A percentile compares a stretch with the other conserved stretches of the same genome.
Evolutionary conservation across 176 grass and related monocot genomes (phyloP).

Genomic region (Microstegium vimineum): DNA sequence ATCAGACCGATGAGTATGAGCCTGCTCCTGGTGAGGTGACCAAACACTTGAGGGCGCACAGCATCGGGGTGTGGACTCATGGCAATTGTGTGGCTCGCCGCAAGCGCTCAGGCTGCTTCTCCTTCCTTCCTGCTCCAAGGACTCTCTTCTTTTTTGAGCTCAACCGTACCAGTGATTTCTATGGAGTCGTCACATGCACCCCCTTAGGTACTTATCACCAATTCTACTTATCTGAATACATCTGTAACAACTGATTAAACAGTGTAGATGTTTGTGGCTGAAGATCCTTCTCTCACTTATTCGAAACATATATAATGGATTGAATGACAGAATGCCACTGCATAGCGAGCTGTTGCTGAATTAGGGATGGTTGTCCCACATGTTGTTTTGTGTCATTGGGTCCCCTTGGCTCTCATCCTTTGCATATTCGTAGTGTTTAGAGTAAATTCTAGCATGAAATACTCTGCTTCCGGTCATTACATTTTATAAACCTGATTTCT

Average conservation of each 20-base stretch:
- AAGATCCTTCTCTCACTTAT: background rate
- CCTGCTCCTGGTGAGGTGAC: background rate
- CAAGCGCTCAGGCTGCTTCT: conserved; percentile 1
- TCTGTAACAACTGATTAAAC: background rate
- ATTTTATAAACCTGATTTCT: background rate
- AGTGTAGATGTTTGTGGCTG: too few species aligned
- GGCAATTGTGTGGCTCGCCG: conserved; percentile 13
- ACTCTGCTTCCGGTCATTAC: background rate
- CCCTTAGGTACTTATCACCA: background rate
- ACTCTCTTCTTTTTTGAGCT: conserved; percentile 16
- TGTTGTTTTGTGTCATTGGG: too few species aligned
- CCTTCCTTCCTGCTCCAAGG: conserved; percentile 5
- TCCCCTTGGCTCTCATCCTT: too few species aligned
- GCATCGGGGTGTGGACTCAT: background rate
- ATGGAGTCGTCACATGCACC: background rate
- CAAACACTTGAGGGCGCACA: too few species aligned
- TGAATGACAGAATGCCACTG: too few species aligned
- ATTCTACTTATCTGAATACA: background rate
- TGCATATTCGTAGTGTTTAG: too few species aligned
- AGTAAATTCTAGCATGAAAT: background rate
- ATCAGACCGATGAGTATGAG: background rate
- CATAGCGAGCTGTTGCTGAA: too few species aligned
- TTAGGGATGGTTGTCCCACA: too few species aligned
- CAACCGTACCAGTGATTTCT: background rate
- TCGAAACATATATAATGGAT: too few species aligned